Percentiles rank a stretch among this genome's conserved stretches.
Conservation (phyloP, 140 eudicot species). For the Erigeron philadelphicus region DNA sequence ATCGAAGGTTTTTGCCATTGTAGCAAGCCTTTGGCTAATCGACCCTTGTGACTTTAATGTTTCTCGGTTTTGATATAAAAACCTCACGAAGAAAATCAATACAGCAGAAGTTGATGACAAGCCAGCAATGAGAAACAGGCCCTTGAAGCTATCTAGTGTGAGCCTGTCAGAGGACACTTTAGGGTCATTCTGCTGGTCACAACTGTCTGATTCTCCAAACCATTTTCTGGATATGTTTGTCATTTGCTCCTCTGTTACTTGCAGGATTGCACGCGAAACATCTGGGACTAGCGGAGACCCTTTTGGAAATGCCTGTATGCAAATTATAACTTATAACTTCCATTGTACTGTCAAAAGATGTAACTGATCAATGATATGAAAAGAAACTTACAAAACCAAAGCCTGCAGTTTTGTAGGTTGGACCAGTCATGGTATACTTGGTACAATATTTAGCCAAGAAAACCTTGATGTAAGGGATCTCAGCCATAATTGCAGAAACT, state of each 20-base stretch:
- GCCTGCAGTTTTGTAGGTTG: conserved; percentile 47
- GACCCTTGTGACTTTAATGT: conserved; percentile 29
- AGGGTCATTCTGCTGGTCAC: conserved; percentile 22
- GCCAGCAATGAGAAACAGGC: conserved; percentile 30
- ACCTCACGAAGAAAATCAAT: conserved; percentile 22
- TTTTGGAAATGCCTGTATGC: conserved; percentile 48
- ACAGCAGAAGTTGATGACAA: conserved; percentile 38
- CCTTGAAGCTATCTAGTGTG: conserved; percentile 39
- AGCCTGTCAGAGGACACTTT: conserved; percentile 32
- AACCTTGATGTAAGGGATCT: conserved; percentile 46
- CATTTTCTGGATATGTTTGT: conserved; percentile 23
- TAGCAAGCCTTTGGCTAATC: background rate
- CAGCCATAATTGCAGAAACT: conserved; percentile 50
- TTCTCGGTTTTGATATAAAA: conserved; percentile 36
- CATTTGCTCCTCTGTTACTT: conserved; percentile 42
- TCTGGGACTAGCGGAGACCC: conserved; percentile 55
- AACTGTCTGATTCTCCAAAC: conserved; percentile 29
- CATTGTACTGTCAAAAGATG: too few species aligned
- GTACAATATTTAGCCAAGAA: conserved; percentile 36
- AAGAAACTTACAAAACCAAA: conserved; percentile 57
- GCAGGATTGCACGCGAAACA: conserved; percentile 43
- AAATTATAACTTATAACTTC: too few species aligned
- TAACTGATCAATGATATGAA: too few species aligned
- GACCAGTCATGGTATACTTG: conserved; percentile 40
- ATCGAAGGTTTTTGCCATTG: conserved; percentile 29